phyloP scores from a whole-genome alignment of 2,329 filamentous ascomycete genomes.

The Fusarium falciforme region DNA sequence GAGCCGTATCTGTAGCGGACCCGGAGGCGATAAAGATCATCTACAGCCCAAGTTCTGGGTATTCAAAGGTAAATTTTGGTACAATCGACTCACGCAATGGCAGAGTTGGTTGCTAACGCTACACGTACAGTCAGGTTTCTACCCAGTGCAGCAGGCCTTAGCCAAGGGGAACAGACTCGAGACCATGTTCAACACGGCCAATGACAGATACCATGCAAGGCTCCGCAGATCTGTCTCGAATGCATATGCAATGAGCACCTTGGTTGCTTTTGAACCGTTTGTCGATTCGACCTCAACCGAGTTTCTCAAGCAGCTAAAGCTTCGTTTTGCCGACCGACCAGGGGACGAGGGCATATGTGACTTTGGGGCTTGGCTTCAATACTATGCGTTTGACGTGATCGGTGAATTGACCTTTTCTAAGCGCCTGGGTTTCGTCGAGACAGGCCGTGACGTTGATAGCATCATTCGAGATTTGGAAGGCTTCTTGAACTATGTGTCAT shows the following conservation, averaged over 20 bases:
- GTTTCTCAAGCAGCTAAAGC: conserved; percentile 25
- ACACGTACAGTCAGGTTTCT: conserved; percentile 37
- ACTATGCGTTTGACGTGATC: conserved; percentile 84
- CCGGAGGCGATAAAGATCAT: conserved; percentile 5
- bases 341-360: conserved; percentile 49
- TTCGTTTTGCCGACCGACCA: neutral
- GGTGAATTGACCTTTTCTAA: conserved; percentile 81
- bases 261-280: conserved; percentile 53
- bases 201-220: conserved; percentile 54
- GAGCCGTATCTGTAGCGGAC: conserved; percentile 11
- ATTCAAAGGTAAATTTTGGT: neutral
- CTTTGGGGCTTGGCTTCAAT: conserved; percentile 79
- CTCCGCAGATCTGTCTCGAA: conserved; percentile 53
- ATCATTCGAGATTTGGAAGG: conserved; percentile 73
- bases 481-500: conserved; percentile 76
- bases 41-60: conserved; percentile 15
- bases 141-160: conserved; percentile 44
- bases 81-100: neutral
- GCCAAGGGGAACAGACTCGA: conserved; percentile 43
- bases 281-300: conserved; percentile 47
- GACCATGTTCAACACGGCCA: conserved; percentile 51
- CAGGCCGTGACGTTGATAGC: conserved; percentile 77
- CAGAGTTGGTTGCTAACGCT: neutral
- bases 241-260: conserved; percentile 54
- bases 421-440: conserved; percentile 78